Percentiles rank a stretch among this genome's conserved stretches.
Evolutionary conservation across 1,139 yeast genomes (phyloP).

Genomic region (Saccharomycopsis phalli): DNA sequence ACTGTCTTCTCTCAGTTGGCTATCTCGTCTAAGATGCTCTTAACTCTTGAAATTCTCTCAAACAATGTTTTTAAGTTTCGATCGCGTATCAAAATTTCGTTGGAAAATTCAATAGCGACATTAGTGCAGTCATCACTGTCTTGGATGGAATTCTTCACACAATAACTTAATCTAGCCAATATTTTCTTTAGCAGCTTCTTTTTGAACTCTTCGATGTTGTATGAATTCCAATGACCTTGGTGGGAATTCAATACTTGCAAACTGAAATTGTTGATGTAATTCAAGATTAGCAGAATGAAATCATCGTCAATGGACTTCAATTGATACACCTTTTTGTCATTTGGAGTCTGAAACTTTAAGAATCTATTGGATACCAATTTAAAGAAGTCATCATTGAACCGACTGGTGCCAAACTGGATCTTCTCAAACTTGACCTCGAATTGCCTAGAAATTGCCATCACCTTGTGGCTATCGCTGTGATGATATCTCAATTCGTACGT

Average conservation of each 20-base stretch:
- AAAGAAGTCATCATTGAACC: conserved; percentile 9
- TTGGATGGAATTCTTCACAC: conserved; percentile 14
- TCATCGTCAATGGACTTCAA: conserved; percentile 6
- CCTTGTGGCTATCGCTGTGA: conserved; percentile 61
- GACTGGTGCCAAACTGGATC: conserved; percentile 27
- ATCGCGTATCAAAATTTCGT: conserved; percentile 18
- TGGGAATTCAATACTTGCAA: conserved; percentile 3
- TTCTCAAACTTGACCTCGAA: conserved; percentile 48
- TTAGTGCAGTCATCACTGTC: conserved; percentile 2
- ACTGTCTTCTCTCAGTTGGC: conserved; percentile 14
- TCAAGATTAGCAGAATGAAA: conserved; percentile 7
- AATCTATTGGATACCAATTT: conserved; percentile 8
- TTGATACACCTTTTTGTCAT: not conserved
- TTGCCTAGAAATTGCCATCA: conserved; percentile 59
- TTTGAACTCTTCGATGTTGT: conserved; percentile 18
- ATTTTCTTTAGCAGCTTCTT: conserved; percentile 6
- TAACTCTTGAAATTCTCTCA: conserved; percentile 36
- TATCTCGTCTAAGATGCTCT: conserved; percentile 37
- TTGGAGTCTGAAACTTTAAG: conserved; percentile 8
- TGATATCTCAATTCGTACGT: conserved; percentile 74
- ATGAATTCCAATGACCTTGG: conserved; percentile 14
- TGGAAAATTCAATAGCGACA: conserved; percentile 16
- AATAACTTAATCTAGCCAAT: conserved; percentile 10
- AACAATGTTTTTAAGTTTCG: conserved; percentile 30
- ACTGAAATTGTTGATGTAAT: conserved; percentile 12